Conservation (phyloP, 2,329 filamentous ascomycete species). For the Alternaria triticina region DNA sequence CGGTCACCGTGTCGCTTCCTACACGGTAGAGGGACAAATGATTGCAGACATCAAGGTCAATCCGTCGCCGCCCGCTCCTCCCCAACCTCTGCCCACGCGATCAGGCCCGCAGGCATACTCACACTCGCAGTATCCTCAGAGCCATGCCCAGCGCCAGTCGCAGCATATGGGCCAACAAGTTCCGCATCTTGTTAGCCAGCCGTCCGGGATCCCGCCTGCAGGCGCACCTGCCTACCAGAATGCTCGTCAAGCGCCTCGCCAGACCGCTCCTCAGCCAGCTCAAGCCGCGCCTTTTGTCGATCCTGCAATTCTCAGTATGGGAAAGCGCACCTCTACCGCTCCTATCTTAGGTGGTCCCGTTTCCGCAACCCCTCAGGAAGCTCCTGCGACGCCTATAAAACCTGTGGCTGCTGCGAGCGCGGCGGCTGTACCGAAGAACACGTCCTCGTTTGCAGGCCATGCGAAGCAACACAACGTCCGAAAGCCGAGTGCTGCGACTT, state of each 20-base stretch:
- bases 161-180: conserved; percentile 8
- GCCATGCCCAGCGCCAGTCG: conserved; percentile 15
- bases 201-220: conserved; percentile 11
- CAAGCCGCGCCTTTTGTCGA: conserved; percentile 67
- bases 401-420: conserved; percentile 44
- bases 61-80: conserved; percentile 30
- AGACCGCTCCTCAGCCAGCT: conserved; percentile 31
- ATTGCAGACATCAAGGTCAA: conserved; percentile 66
- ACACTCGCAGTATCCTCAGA: conserved; percentile 29
- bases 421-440: conserved; percentile 43
- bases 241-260: conserved; percentile 9
- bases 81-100: conserved; percentile 24
- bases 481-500: conserved; percentile 48
- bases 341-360: conserved; percentile 25
- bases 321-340: conserved; percentile 43
- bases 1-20: conserved; percentile 59
- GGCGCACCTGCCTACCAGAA: conserved; percentile 1
- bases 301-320: conserved; percentile 79
- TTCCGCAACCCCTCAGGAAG: conserved; percentile 41
- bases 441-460: conserved; percentile 47
- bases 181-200: conserved; percentile 22
- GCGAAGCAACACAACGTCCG: conserved; percentile 36
- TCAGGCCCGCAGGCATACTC: conserved; percentile 22
- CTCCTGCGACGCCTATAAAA: conserved; percentile 54
- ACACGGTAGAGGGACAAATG: conserved; percentile 62